Conservation (phyloP, 2,329 filamentous ascomycete species). For the Gyromitra esculenta region DNA sequence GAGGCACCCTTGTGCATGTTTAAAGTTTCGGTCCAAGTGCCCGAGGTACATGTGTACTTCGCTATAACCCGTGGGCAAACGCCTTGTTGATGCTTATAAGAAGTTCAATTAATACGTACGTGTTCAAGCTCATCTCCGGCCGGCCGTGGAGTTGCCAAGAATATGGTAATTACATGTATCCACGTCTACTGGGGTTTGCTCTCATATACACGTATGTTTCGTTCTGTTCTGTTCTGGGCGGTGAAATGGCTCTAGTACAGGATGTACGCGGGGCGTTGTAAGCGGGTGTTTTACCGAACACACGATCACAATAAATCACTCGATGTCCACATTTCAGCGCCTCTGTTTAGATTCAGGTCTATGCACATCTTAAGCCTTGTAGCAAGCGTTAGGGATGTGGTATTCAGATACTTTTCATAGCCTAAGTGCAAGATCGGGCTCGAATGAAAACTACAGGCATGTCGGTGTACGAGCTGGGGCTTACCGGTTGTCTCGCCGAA, state of each 20-base stretch:
- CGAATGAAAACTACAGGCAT: neutral
- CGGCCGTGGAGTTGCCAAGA: constrained; percentile 1
- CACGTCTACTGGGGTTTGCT: neutral
- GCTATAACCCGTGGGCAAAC: neutral
- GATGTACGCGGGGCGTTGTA: neutral
- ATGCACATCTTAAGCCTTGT: neutral
- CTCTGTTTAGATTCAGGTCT: neutral
- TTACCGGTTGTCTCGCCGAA: constrained; percentile 19
- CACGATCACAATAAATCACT: constrained; percentile 8
- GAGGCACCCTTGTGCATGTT: neutral
- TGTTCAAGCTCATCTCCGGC: constrained; percentile 9
- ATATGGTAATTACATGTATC: neutral
- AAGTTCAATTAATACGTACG: neutral
- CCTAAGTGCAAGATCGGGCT: neutral
- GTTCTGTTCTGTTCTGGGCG: neutral
- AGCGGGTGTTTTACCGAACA: neutral
- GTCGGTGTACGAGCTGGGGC: neutral
- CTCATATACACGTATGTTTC: neutral
- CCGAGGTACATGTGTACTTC: neutral
- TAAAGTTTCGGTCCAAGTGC: neutral
- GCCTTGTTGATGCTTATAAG: too few relatives aligned
- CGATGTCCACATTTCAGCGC: neutral
- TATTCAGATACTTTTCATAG: neutral
- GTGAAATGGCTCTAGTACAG: neutral
- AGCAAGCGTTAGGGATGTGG: neutral